Evolutionary conservation across 2,329 filamentous ascomycete species (phyloP).

Genomic region (Xylaria multiplex): DNA sequence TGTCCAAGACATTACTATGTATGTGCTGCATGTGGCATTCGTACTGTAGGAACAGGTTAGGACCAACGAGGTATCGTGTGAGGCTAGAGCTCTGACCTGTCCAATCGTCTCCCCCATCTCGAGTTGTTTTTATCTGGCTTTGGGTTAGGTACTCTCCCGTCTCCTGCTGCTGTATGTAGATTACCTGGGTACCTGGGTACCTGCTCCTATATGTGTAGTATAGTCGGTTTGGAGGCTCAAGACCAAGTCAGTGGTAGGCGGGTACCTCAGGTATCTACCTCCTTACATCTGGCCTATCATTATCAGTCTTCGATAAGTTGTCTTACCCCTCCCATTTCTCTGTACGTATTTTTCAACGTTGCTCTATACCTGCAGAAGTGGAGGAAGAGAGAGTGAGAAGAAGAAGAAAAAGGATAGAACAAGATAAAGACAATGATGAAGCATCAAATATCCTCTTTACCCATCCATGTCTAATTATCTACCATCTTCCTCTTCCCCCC

Average conservation of each 20-base stretch:
- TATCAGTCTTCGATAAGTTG: neutral
- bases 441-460: neutral
- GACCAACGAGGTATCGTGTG: constrained; percentile 7
- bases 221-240: constrained; percentile 21
- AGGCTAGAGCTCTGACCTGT: constrained; percentile 13
- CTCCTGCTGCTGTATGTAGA: too few species aligned
- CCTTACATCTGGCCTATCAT: neutral
- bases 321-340: neutral
- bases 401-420: neutral
- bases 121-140: constrained; percentile 25
- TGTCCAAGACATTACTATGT: constrained; percentile 14
- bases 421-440: neutral
- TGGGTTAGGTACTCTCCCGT: constrained; percentile 17
- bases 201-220: neutral
- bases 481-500: neutral
- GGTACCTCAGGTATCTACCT: constrained; percentile 2
- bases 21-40: constrained; percentile 26
- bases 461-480: neutral
- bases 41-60: constrained; percentile 15
- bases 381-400: neutral
- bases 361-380: neutral
- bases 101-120: constrained; percentile 14
- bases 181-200: neutral
- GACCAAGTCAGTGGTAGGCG: neutral
- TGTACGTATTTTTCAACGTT: neutral